Base-by-base conservation (phyloP, 139 green algal species). In the Chlorella sorokiniana region DNA sequence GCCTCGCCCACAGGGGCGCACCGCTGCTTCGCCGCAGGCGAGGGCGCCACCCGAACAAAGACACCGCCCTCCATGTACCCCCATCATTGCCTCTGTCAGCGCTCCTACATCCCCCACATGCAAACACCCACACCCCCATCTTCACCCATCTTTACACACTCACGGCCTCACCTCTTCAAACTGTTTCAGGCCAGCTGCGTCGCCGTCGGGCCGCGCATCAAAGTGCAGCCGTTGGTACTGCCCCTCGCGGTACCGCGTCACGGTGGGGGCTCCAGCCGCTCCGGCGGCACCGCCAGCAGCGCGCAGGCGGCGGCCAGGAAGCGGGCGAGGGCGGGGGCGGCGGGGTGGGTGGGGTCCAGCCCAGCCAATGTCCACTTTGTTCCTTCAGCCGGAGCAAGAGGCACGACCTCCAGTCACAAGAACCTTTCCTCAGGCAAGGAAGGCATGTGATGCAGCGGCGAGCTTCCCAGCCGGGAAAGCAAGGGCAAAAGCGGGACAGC, bases 161-260 rank as follows among this genome's bases (percentile, higher is more conserved):
- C 27, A 4, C 42, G 14, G 7, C 2, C 25, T 14, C 25, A 51
- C 73, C 52, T 68, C 73, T 25, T 69, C 9, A 37, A 79, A 79
- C 27, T 69, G 25, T 27, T 69, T 51, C 6, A 69, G 38, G 1
- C 73, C 73, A 7, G 51, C 52, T 4, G 73, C 52, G 73, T 79
- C 73, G 52, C 73, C 73, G 41, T 51, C 73, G 16, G 73, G 73
- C 3, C 73, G 37, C 0, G 52, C 73, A 35, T 79, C 73, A 79
- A 69, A 79, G 54, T 79, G 73, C 37, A 41, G 4, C 8, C 71
- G 71, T 48, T 78, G 71, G 71, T 78, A 78, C 71, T 78, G 48
- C 33, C 71, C 71, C 16, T 48, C 33, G 14, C 18, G 33, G 48
- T 78, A 78, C 2, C 71, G 71, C 2, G 71, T 78, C 70, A 77